phyloP scores from a whole-genome alignment of 306 rosid genomes.

The Lathyrus sativus region DNA sequence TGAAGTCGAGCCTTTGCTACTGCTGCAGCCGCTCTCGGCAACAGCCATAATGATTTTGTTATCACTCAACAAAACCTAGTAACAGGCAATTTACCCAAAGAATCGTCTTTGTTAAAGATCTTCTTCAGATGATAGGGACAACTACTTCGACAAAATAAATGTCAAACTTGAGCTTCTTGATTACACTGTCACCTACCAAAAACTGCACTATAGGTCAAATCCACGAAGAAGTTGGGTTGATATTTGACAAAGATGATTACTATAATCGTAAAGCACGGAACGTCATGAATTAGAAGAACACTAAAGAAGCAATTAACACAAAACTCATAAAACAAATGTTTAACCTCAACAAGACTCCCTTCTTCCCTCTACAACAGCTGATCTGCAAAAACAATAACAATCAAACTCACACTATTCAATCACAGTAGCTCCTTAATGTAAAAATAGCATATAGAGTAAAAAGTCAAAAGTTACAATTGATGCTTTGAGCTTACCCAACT shows the following conservation, averaged over 20 bases:
- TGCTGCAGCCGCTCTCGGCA: constrained; percentile 51
- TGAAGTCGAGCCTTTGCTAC: constrained; percentile 45
- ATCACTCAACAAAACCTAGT: constrained; percentile 31
- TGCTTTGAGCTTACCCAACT: constrained; percentile 29
- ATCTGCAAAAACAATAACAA: constrained; percentile 43
- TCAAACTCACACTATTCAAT: constrained; percentile 12
- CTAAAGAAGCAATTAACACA: not conserved
- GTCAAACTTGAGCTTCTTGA: constrained; percentile 30
- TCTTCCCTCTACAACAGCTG: constrained; percentile 38
- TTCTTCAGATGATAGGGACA: not conserved
- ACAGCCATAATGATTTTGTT: constrained; percentile 67
- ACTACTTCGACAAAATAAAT: constrained; percentile 23
- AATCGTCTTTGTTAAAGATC: constrained; percentile 20
- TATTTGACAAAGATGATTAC: not conserved
- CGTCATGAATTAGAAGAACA: not conserved
- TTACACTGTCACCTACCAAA: constrained; percentile 26
- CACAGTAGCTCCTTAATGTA: not conserved
- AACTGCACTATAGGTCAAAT: constrained; percentile 37
- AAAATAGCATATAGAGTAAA: not conserved
- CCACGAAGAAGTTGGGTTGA: constrained; percentile 7
- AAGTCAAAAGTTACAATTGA: constrained; percentile 27
- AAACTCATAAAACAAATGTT: constrained; percentile 7
- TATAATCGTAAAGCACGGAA: not conserved
- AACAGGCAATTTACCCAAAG: constrained; percentile 32
- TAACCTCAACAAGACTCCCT: constrained; percentile 27